A percentile compares a stretch with the other conserved stretches of the same genome.
phyloP scores from a whole-genome alignment of 1,139 yeast genomes.

The Magnusiomyces starmeri region DNA sequence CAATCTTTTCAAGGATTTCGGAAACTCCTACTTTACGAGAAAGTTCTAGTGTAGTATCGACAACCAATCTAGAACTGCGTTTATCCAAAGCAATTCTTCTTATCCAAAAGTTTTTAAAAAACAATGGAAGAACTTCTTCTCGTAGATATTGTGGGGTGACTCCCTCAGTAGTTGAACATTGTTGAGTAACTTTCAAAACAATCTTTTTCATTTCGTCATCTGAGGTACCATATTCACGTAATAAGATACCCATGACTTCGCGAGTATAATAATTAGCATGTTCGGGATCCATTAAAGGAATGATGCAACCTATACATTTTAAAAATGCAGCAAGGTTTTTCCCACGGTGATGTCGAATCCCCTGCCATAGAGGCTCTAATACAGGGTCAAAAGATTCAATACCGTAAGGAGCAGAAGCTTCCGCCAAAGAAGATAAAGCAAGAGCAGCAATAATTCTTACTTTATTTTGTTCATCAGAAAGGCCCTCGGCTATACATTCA shows the following conservation, averaged over 20 bases:
- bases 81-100: slow-evolving; percentile 45
- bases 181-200: slow-evolving; percentile 55
- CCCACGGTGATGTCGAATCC: slow-evolving; percentile 72
- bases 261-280: slow-evolving; percentile 71
- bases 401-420: slow-evolving; percentile 84
- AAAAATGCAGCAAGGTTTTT: slow-evolving; percentile 68
- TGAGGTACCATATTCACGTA: slow-evolving; percentile 71
- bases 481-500: slow-evolving; percentile 49
- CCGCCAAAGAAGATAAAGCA: slow-evolving; percentile 71
- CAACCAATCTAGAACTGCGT: slow-evolving; percentile 51
- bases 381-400: slow-evolving; percentile 73
- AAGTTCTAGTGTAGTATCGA: slow-evolving; percentile 63
- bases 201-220: slow-evolving; percentile 86
- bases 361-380: slow-evolving; percentile 75
- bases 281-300: slow-evolving; percentile 83
- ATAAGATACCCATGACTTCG: slow-evolving; percentile 59
- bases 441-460: slow-evolving; percentile 66
- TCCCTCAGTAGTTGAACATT: slow-evolving; percentile 48
- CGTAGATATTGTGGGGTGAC: slow-evolving; percentile 42
- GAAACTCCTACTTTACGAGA: slow-evolving; percentile 63
- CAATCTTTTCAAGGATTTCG: slow-evolving; percentile 50
- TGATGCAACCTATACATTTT: slow-evolving; percentile 68
- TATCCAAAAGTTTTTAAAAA: slow-evolving; percentile 68
- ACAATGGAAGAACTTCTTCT: slow-evolving; percentile 51
- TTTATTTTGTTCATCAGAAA: slow-evolving; percentile 64